Conservation (phyloP, 2,329 filamentous ascomycete genomes). For the Clarireedia sp. region DNA sequence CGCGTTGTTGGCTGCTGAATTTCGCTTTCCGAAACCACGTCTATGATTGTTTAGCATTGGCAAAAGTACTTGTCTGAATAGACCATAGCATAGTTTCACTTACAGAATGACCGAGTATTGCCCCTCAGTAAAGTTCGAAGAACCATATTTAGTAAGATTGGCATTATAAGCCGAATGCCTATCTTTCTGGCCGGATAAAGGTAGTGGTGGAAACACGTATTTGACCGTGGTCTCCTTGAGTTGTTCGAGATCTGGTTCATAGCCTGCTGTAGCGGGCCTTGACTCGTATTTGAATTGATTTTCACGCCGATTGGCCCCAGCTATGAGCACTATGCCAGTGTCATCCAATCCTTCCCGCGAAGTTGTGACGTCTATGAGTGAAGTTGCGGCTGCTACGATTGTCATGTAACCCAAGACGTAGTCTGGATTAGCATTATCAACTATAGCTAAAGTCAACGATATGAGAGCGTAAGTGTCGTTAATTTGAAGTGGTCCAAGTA, state of each 20-base stretch:
- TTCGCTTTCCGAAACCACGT: constrained; percentile 47
- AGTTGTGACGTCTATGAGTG: constrained; percentile 53
- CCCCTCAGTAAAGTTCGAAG: constrained; percentile 48
- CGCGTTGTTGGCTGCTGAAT: constrained; percentile 52
- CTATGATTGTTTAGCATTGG: constrained; percentile 25
- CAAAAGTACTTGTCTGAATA: background rate
- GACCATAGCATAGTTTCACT: background rate
- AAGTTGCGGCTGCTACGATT: constrained; percentile 59
- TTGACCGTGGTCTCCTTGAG: constrained; percentile 42
- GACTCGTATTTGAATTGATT: constrained; percentile 51
- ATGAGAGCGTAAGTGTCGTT: constrained; percentile 68
- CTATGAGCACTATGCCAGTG: constrained; percentile 61
- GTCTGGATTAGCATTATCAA: constrained; percentile 51
- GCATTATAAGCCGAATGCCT: constrained; percentile 39
- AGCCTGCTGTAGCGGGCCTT: constrained; percentile 41
- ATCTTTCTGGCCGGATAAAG: constrained; percentile 33
- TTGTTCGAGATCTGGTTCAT: constrained; percentile 30
- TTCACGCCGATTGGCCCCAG: constrained; percentile 58
- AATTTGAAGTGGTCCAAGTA: constrained; percentile 67
- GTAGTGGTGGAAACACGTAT: constrained; percentile 52
- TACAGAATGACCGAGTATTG: constrained; percentile 50
- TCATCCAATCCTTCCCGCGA: constrained; percentile 63
- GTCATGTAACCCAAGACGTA: constrained; percentile 80
- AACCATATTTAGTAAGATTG: constrained; percentile 28
- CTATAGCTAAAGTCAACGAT: constrained; percentile 73